A percentile compares a stretch with the other conserved stretches of the same genome.
These are phyloP conservation scores for Fraxinus cuspidata DNA, from an alignment of 257 asterid genomes.

Conservation along the genomic window DNA sequence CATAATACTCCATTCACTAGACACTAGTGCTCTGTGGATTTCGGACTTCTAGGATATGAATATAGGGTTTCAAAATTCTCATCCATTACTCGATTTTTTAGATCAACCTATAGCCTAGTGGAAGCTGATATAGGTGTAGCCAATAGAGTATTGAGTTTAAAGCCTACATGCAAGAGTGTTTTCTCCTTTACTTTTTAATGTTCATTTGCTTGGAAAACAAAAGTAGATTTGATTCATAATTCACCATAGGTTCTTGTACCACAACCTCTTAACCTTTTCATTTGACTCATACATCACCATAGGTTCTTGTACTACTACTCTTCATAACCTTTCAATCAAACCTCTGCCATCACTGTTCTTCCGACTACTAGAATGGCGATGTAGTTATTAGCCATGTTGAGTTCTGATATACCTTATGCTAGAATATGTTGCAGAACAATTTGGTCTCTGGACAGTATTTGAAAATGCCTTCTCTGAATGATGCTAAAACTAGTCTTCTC, in stretches of 20 bases:
- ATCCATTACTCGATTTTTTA: neutral
- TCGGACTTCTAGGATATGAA: neutral
- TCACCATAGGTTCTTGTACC: neutral
- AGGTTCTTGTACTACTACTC: neutral
- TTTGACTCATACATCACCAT: neutral
- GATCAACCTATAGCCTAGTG: neutral
- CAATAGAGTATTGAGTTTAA: neutral
- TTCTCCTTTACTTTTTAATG: neutral
- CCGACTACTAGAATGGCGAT: neutral
- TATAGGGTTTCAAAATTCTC: neutral
- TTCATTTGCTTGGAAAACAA: neutral
- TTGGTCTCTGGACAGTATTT: neutral
- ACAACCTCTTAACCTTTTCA: neutral
- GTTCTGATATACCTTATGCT: neutral
- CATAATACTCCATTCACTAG: neutral
- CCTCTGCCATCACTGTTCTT: neutral
- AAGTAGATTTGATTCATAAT: neutral
- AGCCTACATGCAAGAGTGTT: neutral
- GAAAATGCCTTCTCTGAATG: neutral
- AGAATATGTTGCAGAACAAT: neutral
- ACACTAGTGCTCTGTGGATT: neutral
- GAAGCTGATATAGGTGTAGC: neutral
- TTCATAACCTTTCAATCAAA: neutral
- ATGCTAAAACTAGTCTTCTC: slow-evolving; percentile 15
- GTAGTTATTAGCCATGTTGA: neutral